Evolutionary conservation across 2,329 filamentous ascomycete species (phyloP).

Genomic region (Aspergillus hortae): DNA sequence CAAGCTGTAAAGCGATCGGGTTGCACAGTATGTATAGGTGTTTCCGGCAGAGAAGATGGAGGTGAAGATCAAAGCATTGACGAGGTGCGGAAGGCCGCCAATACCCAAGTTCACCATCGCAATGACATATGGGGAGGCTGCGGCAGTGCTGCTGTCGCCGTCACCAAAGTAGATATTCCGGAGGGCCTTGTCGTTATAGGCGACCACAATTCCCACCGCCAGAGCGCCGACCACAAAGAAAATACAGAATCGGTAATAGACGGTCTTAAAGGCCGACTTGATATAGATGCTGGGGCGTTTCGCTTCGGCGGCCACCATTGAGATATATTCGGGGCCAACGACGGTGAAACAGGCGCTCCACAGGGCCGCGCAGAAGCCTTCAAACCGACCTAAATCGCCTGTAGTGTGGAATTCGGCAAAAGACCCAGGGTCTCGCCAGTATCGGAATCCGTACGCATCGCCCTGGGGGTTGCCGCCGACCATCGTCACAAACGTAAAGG

Average conservation of each 20-base stretch:
- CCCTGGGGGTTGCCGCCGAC: conserved; percentile 70
- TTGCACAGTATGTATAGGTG: conserved; percentile 54
- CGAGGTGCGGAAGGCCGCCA: conserved; percentile 52
- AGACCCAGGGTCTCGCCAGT: conserved; percentile 61
- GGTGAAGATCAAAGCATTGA: conserved; percentile 55
- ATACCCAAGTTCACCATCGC: conserved; percentile 57
- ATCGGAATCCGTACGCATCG: conserved; percentile 67
- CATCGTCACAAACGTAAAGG: conserved; percentile 77
- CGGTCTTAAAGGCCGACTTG: conserved; percentile 71
- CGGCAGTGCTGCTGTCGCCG: conserved; percentile 41
- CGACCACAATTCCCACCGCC: conserved; percentile 64
- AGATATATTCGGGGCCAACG: conserved; percentile 62
- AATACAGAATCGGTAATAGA: conserved; percentile 69
- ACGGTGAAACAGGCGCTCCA: conserved; percentile 65
- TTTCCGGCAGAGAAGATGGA: conserved; percentile 57
- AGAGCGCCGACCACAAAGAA: conserved; percentile 74
- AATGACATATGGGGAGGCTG: conserved; percentile 62
- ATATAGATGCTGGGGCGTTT: conserved; percentile 65
- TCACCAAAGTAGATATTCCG: conserved; percentile 12
- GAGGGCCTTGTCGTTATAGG: conserved; percentile 57
- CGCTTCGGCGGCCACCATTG: conserved; percentile 61
- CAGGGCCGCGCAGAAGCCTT: conserved; percentile 62
- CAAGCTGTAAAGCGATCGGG: conserved; percentile 52
- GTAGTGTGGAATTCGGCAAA: conserved; percentile 62
- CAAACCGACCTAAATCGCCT: conserved; percentile 57